These are phyloP conservation scores for Aureobasidium pullulans DNA, from an alignment of 2,329 filamentous ascomycete species.

Conservation along the genomic window DNA sequence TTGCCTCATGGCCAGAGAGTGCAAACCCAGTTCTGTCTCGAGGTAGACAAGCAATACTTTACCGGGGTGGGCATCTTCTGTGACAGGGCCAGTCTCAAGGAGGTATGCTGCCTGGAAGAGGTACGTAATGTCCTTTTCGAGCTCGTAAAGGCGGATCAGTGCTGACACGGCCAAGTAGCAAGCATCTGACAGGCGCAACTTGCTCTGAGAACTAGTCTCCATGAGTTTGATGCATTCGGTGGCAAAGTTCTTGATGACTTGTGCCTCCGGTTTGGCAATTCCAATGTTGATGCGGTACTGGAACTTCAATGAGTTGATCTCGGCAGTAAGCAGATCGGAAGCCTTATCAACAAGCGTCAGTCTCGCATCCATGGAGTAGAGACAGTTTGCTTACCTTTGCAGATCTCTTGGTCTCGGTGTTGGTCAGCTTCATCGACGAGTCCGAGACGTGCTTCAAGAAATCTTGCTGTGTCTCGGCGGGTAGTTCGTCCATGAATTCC, in stretches of 20 bases:
- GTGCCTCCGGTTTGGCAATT: conserved; percentile 6
- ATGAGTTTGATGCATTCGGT: conserved; percentile 22
- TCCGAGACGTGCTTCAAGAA: background rate
- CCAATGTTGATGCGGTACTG: conserved; percentile 18
- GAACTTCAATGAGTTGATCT: conserved; percentile 21
- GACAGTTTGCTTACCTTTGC: background rate
- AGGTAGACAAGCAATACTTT: conserved; percentile 28
- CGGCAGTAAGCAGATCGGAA: conserved; percentile 19
- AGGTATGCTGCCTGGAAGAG: conserved; percentile 26
- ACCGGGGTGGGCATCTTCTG: conserved; percentile 24
- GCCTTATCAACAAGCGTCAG: background rate
- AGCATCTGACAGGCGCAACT: conserved; percentile 22
- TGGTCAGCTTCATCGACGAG: background rate
- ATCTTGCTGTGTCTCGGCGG: conserved; percentile 1
- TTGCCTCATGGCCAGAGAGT: conserved; percentile 23
- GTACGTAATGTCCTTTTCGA: conserved; percentile 16
- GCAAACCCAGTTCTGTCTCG: conserved; percentile 28
- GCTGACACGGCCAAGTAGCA: conserved; percentile 28
- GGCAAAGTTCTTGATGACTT: conserved; percentile 20
- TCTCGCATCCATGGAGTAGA: background rate
- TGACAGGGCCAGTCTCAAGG: conserved; percentile 19
- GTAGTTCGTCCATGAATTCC: conserved; percentile 6
- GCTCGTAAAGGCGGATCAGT: conserved; percentile 22
- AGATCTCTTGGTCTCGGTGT: background rate
- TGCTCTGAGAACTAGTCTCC: conserved; percentile 14